These are phyloP conservation scores for Lasiosphaeria ovina DNA, from an alignment of 495 filamentous ascomycete species.

Conservation along the genomic window DNA sequence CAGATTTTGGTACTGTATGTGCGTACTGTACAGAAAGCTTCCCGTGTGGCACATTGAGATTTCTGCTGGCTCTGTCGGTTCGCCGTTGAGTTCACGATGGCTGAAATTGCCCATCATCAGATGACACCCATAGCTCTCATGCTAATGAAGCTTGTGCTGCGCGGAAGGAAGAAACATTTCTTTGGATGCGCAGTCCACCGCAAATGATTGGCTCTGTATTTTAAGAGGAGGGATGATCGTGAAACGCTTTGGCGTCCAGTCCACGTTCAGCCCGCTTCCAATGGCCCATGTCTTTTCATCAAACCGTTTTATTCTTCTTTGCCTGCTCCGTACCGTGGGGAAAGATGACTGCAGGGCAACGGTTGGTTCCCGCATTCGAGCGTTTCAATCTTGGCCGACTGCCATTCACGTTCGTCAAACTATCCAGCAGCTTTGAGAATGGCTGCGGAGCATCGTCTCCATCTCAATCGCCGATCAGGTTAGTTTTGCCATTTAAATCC, in stretches of 20 bases:
- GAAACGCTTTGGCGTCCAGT: slow-evolving; percentile 18
- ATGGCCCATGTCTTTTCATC: slow-evolving; percentile 12
- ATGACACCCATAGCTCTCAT: slow-evolving; percentile 12
- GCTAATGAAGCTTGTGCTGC: slow-evolving; percentile 8
- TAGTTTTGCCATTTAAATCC: no score
- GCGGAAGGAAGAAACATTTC: neutral
- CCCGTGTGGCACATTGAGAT: no score
- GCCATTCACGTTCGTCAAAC: neutral
- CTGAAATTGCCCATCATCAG: slow-evolving; percentile 13
- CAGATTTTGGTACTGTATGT: neutral
- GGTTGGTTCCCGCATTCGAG: slow-evolving; percentile 15
- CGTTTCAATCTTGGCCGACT: neutral
- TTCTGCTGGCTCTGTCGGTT: no score
- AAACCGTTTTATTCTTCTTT: neutral
- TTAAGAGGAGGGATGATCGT: slow-evolving; percentile 13
- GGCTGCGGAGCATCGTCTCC: neutral
- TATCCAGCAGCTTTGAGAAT: neutral
- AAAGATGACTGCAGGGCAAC: slow-evolving; percentile 5
- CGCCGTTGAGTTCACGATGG: slow-evolving; percentile 3
- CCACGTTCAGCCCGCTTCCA: slow-evolving; percentile 14
- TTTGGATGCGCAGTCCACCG: no score
- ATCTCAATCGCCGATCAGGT: neutral
- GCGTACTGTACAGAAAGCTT: no score
- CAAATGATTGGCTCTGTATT: slow-evolving; percentile 2
- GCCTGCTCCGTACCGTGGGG: neutral